A percentile compares a stretch with the other conserved stretches of the same genome.
Conservation (phyloP, 2,329 filamentous ascomycete genomes). For the Aspergillus amoenus region DNA sequence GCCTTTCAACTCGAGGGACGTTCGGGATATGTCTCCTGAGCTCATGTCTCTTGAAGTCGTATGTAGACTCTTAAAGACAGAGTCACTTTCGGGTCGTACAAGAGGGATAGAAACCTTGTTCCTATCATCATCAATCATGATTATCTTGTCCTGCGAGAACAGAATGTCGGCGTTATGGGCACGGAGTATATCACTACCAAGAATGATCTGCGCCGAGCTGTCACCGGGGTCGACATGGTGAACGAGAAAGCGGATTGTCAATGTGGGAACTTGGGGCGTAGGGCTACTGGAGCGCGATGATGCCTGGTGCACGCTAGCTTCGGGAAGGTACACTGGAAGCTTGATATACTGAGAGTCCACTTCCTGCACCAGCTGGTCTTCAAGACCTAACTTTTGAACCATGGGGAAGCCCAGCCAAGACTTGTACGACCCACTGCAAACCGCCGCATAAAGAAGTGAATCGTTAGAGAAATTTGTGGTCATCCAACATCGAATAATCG, state of each 20-base stretch:
- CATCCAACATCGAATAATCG: slow-evolving; percentile 94
- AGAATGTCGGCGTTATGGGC: slow-evolving; percentile 86
- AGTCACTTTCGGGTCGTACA: slow-evolving; percentile 85
- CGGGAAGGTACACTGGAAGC: slow-evolving; percentile 82
- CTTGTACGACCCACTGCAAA: slow-evolving; percentile 87
- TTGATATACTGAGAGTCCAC: slow-evolving; percentile 69
- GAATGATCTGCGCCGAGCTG: slow-evolving; percentile 74
- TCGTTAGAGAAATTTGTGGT: slow-evolving; percentile 87
- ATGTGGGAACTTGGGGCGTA: slow-evolving; percentile 74
- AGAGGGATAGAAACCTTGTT: slow-evolving; percentile 88
- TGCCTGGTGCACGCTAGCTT: slow-evolving; percentile 74
- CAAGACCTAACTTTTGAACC: slow-evolving; percentile 70
- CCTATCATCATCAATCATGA: slow-evolving; percentile 79
- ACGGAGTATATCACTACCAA: slow-evolving; percentile 85
- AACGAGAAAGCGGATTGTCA: slow-evolving; percentile 77
- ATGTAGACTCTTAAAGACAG: slow-evolving; percentile 72
- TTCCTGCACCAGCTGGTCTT: slow-evolving; percentile 64
- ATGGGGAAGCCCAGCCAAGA: slow-evolving; percentile 78
- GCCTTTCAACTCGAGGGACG: slow-evolving; percentile 1
- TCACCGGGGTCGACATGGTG: slow-evolving; percentile 51
- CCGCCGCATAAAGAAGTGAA: slow-evolving; percentile 82
- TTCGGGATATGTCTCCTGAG: slow-evolving; percentile 5
- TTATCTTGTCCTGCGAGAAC: slow-evolving; percentile 88
- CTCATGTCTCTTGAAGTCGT: slow-evolving; percentile 48
- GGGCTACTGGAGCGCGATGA: slow-evolving; percentile 73